Percentiles rank a stretch among this genome's conserved stretches.
phyloP scores from a whole-genome alignment of 495 filamentous ascomycete species.

The Schizothecium vesticola region DNA sequence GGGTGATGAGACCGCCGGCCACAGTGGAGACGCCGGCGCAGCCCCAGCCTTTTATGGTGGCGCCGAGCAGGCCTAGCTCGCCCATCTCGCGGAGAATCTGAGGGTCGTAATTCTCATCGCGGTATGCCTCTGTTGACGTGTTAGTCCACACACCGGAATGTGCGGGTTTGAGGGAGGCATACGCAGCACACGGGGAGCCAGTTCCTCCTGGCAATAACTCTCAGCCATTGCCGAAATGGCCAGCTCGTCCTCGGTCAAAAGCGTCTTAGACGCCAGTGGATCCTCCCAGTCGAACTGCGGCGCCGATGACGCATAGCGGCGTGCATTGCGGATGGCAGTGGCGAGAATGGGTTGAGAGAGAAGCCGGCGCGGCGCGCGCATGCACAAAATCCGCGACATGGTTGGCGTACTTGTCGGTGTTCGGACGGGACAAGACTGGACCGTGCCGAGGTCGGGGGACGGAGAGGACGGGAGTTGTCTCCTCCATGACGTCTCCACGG shows the following conservation, averaged over 20 bases:
- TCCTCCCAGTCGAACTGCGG: constrained; percentile 83
- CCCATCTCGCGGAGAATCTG: constrained; percentile 94
- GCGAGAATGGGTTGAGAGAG: constrained; percentile 6
- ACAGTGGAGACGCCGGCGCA: constrained; percentile 94
- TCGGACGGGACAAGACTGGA: neutral
- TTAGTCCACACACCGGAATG: constrained; percentile 8
- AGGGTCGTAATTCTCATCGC: constrained; percentile 86
- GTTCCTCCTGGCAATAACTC: constrained; percentile 83
- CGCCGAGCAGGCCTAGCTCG: constrained; percentile 83
- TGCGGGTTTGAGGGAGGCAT: constrained; percentile 28
- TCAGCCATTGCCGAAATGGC: constrained; percentile 84
- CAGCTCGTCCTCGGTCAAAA: constrained; percentile 84
- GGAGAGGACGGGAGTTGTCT: neutral
- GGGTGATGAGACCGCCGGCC: constrained; percentile 86
- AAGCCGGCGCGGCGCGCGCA: constrained; percentile 11
- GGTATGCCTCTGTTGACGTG: constrained; percentile 71
- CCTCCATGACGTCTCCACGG: neutral
- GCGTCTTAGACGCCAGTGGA: constrained; percentile 64
- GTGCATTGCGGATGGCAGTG: constrained; percentile 1
- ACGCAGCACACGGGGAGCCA: constrained; percentile 86
- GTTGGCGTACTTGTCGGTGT: neutral
- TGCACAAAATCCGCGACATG: constrained; percentile 25
- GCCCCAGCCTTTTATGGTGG: constrained; percentile 86
- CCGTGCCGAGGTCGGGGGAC: neutral
- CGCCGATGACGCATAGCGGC: constrained; percentile 21